A percentile compares a stretch with the other conserved stretches of the same genome.
Evolutionary conservation across 306 rosid species (phyloP).

Genomic region (Hylodesmum podocarpum): DNA sequence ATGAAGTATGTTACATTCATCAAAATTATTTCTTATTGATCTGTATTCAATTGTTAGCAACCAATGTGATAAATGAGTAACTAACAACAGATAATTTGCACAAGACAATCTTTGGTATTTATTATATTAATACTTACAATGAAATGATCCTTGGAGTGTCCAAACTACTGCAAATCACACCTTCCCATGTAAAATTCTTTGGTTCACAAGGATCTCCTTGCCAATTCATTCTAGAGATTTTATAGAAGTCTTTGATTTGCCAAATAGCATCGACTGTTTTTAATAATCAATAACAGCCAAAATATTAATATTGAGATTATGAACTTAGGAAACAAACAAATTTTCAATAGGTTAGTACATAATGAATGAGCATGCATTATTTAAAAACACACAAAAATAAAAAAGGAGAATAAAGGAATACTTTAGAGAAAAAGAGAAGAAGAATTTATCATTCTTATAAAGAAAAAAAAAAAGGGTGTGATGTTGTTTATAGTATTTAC

Average conservation of each 20-base stretch:
- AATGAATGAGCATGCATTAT: not conserved
- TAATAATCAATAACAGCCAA: not conserved
- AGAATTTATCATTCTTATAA: not conserved
- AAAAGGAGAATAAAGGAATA: not conserved
- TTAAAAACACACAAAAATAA: not conserved
- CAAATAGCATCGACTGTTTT: not conserved
- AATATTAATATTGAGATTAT: not conserved
- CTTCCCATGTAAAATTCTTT: constrained; percentile 10
- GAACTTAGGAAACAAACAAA: not conserved
- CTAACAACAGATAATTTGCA: not conserved
- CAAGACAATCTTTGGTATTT: not conserved
- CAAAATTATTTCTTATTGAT: not conserved
- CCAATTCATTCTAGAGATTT: not conserved
- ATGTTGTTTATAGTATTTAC: no score
- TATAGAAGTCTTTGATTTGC: not conserved
- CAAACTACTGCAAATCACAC: not conserved
- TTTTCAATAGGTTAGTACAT: not conserved
- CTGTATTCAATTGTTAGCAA: no score
- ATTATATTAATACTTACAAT: constrained; percentile 7
- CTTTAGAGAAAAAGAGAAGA: not conserved
- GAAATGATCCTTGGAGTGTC: constrained; percentile 3
- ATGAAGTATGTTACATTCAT: not conserved
- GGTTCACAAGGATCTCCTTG: constrained; percentile 20
- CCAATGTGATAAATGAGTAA: not conserved
- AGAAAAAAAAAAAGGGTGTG: not conserved